Conservation (phyloP, 1,284 basidiomycete genomes). For the Coniophora puteana region DNA sequence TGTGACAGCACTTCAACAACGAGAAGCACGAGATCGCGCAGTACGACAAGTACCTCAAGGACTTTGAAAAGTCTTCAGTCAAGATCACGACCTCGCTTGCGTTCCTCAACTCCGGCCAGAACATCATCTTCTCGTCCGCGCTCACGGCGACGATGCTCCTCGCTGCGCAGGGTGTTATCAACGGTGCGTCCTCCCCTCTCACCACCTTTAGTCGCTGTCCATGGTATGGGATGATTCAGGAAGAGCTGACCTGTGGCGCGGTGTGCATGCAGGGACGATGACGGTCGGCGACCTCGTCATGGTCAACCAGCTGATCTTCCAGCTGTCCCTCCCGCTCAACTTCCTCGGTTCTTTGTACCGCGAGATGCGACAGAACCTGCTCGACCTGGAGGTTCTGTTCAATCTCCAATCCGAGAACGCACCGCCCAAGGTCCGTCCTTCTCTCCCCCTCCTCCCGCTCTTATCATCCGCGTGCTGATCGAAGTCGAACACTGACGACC, state of each 20-base stretch:
- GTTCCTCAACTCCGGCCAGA: constrained; percentile 94
- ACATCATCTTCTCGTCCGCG: constrained; percentile 91
- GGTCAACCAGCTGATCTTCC: constrained; percentile 99
- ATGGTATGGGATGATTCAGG: constrained; percentile 3
- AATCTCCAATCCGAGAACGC: constrained; percentile 86
- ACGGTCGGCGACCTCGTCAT: constrained; percentile 97
- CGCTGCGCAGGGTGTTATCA: constrained; percentile 90
- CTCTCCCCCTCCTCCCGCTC: too few species aligned
- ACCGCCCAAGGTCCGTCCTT: constrained; percentile 53
- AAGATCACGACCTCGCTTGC: constrained; percentile 96
- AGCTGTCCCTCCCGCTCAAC: constrained; percentile 93
- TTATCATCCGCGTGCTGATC: not conserved
- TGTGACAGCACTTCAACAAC: constrained; percentile 90
- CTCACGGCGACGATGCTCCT: constrained; percentile 96
- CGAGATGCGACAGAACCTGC: constrained; percentile 90
- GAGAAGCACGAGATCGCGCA: constrained; percentile 88
- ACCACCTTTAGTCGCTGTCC: not conserved
- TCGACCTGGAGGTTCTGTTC: constrained; percentile 97
- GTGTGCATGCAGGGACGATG: constrained; percentile 95
- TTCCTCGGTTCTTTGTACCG: constrained; percentile 97
- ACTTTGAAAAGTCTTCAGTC: constrained; percentile 89
- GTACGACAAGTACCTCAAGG: constrained; percentile 86
- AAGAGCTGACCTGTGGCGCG: too few species aligned
- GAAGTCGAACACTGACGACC: too few species aligned
- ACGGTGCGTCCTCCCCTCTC: constrained; percentile 50